Base-by-base conservation (phyloP, 2,329 filamentous ascomycete genomes). In the Apiospora kogelbergensis region DNA sequence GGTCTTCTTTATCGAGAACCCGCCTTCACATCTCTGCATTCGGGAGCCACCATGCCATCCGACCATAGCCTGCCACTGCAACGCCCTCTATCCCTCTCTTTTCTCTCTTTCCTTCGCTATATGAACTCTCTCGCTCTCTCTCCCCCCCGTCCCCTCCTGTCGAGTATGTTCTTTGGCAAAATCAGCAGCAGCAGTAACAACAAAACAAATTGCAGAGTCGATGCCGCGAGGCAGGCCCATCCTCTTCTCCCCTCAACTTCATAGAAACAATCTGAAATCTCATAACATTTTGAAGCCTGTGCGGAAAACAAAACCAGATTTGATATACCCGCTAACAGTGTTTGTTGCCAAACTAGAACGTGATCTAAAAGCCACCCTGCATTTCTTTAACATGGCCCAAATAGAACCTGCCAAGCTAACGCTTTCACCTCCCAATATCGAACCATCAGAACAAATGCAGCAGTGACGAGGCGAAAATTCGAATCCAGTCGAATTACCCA, bases 341-440 rank as follows among this genome's bases (percentile, higher is more conserved):
- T 76, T 74, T 73, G 74, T 74, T 72, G 72, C 76, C 75, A 75
- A 77, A 73, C 74, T 72, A 71, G 72, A 71, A 71, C 69, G 64
- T 73, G 68, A 73, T 75, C 73, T 75, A 74, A 73, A 68, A 68
- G 68, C 68, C 71, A 68, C 57, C 68, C 69, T 68, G 68, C 70
- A 66, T 67, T 67, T 37, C 53, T 48, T 68, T 40, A 45, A 46
- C 57, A 64, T 40, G 37, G 57, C 46, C 33, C 24, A 24, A 60
- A 60, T 22, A 37, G 30, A 37, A 60, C 53, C 53, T 37, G 37
- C 30, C 66, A 24, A 26, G 66, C 66, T 57, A 60, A 24, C 45
- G 33, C 30, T 37, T 67, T 67, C 46, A 42, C 67, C 69, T 60
- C 53, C 53, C 26, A 60, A 60, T 60, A 20, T 60, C 53, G 53